Base-by-base conservation (phyloP, 2,329 filamentous ascomycete genomes). In the Penicillium sp. region DNA sequence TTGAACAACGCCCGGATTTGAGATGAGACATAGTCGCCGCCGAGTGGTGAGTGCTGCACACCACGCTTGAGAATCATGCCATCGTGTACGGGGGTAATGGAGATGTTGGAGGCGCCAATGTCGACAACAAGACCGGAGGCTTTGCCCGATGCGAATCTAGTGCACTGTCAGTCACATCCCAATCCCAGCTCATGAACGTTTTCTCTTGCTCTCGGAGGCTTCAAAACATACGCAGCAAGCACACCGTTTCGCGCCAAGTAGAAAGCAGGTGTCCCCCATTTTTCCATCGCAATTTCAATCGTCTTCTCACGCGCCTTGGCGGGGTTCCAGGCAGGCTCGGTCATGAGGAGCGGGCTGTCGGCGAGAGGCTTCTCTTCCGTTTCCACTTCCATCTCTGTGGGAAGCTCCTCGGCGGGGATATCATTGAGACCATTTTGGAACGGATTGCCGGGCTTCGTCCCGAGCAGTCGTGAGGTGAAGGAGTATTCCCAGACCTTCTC, bases 261-360 rank as follows among this genome's bases (percentile, higher is more conserved):
- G 70, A 96, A 97, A 4, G 93, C 93, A 13, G 93, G 93, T 47
- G 86, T 86, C 27, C 89, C 90, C 90, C 93, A 98, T 64, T 83
- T 88, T 76, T 98, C 93, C 85, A 98, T 96, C 50, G 89, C 90
- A 54, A 97, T 83, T 73, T 98, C 93, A 62, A 96, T 91, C 36
- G 86, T 85, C 79, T 93, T 95, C 73, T 98, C 93, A 51, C 94
- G 80, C 51, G 86, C 82, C 74, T 96, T 96, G 38, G 81, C 71
- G 26, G 83, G 79, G 71, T 95, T 97, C 90, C 91, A 97, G 9
- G 88, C 86, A 11, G 90, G 87, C 71, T 98, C 93, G 1, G 89
- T 95, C 81, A 98, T 85, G 50, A 98, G 77, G 51, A 98, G 74
- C 6, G 93, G 94, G 68, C 88, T 93, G 68, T 97, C 93, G 43